Evolutionary conservation across 2,329 filamentous ascomycete genomes (phyloP), one percentile per base, ranked within the genome.

Genomic region (Ambrosiella cleistominuta): DNA sequence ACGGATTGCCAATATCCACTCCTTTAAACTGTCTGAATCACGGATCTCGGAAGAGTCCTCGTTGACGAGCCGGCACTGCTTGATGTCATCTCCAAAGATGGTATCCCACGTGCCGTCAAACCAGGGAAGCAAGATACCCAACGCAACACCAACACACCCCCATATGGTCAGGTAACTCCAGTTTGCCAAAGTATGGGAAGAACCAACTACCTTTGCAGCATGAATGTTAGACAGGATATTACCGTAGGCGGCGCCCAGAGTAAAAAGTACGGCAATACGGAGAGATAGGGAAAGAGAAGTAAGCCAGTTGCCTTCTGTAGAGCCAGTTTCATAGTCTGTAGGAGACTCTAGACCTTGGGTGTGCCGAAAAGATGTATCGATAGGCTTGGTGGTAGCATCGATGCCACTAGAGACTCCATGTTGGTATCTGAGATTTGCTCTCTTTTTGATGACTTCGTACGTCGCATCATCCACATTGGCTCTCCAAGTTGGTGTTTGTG

Each of bases 61-160:
- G 7, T 67, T 68, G 3, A 66, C 67, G 12, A 65, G 66, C 11
- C 68, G 66, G 36, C 66, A 65, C 6, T 66, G 66, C 11, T 68
- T 68, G 47, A n/a, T n/a, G 12, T 38, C 17, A 19, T 67, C 65
- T 7, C 54, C 49, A 35, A 75, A 71, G 7, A 72, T 68, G 49
- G 76, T 72, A 61, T 84, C 81, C 80, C 86, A 93, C 8, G 89
- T 68, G 9, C 77, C 73, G 68, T 98, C 93, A 17, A 95, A 78
- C 79, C 84, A 91, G 1, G 93, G 93, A 59, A 97, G 71, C 55
- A 94, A 70, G 59, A 82, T 84, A 5, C 93, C 93, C 27, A 96
- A 71, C 0, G 78, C 74, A 3, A 95, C 80, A 13, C 89, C 90
- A 0, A 84, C 82, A 8, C 84, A 64, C 1, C 89, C 93, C 91